Percentiles rank a stretch among this genome's conserved stretches.
Conservation (phyloP, 179 eudicot species). For the Nepenthes alata region DNA sequence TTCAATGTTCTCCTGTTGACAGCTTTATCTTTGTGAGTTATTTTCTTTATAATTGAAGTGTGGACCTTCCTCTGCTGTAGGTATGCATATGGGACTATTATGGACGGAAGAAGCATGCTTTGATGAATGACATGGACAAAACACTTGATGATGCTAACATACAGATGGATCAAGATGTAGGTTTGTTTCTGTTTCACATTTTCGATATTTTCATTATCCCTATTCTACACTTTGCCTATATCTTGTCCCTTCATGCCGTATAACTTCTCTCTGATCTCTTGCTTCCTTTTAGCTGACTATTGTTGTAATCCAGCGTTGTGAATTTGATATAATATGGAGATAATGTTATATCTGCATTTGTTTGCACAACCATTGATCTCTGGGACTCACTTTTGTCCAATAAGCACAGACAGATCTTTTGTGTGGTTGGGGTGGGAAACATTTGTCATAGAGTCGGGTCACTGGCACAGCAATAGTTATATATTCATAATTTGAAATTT, state of each 20-base stretch:
- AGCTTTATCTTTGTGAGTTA: background rate
- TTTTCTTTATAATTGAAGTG: conserved; percentile 1
- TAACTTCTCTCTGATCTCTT: too few species aligned
- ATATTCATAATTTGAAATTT: too few species aligned
- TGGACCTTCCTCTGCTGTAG: conserved; percentile 19
- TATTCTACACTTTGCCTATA: background rate
- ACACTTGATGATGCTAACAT: conserved; percentile 93
- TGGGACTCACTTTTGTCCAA: too few species aligned
- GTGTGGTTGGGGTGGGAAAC: too few species aligned
- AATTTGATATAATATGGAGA: too few species aligned
- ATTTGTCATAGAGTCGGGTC: too few species aligned
- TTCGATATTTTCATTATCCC: background rate
- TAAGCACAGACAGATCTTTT: too few species aligned
- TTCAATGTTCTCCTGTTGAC: background rate
- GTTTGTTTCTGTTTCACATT: conserved; percentile 18
- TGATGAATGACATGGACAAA: conserved; percentile 73
- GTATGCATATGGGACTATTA: conserved; percentile 79
- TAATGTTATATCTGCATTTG: too few species aligned
- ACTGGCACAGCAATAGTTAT: too few species aligned
- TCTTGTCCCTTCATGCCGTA: background rate
- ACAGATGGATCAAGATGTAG: conserved; percentile 94
- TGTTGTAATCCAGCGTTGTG: too few species aligned
- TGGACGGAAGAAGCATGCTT: conserved; percentile 67
- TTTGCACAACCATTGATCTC: too few species aligned
- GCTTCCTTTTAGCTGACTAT: too few species aligned